These are phyloP conservation scores for Astragalus glycyphyllos DNA, from an alignment of 306 rosid species.

Conservation along the genomic window DNA sequence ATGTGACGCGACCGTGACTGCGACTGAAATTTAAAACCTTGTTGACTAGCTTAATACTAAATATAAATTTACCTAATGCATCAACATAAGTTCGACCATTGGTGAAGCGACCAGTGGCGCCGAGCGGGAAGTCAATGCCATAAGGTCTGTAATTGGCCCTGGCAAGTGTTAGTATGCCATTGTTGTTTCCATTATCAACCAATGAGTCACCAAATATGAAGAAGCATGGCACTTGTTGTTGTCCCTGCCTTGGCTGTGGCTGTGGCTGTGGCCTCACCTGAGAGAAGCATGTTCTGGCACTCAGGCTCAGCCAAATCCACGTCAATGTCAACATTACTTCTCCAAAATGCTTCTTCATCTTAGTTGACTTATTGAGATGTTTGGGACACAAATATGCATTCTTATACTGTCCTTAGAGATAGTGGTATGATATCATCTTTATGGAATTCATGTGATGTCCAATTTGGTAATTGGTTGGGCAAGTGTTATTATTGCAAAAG, in stretches of 20 bases:
- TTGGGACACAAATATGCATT: slow-evolving; percentile 11
- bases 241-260: slow-evolving; percentile 35
- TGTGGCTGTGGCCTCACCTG: slow-evolving; percentile 47
- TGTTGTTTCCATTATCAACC: slow-evolving; percentile 95
- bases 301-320: slow-evolving; percentile 47
- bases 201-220: slow-evolving; percentile 94
- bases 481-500: slow-evolving; percentile 23
- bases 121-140: slow-evolving; percentile 83
- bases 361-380: neutral
- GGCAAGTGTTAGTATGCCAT: slow-evolving; percentile 66
- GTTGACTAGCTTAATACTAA: neutral
- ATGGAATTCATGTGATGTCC: slow-evolving; percentile 49
- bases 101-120: slow-evolving; percentile 91
- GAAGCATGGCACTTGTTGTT: slow-evolving; percentile 74
- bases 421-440: slow-evolving; percentile 9
- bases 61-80: slow-evolving; percentile 64
- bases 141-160: slow-evolving; percentile 94
- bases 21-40: too few species aligned
- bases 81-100: slow-evolving; percentile 91
- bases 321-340: slow-evolving; percentile 30
- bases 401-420: slow-evolving; percentile 13
- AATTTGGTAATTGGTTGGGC: slow-evolving; percentile 46
- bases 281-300: slow-evolving; percentile 54
- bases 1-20: too few species aligned
- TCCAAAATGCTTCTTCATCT: slow-evolving; percentile 47